Evolutionary conservation across 352 stramenopile species (phyloP), one percentile per base, ranked within the genome.

Genomic region (Phytopythium montanum): DNA sequence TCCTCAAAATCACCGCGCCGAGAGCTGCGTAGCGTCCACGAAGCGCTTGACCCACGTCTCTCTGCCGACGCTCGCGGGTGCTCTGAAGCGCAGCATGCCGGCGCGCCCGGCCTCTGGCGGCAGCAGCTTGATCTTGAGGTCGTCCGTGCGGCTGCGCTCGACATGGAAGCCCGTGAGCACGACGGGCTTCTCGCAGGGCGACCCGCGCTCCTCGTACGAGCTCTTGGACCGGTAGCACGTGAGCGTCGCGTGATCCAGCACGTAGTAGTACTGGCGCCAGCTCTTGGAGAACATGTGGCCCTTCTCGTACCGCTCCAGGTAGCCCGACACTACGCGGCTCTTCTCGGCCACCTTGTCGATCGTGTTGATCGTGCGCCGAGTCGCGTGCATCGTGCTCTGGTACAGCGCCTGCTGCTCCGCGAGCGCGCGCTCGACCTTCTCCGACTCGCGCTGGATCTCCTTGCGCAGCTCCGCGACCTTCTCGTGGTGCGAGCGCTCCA

Each of bases 31-130:
- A 7, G 82, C 82, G 23, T 92, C 79, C 31, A 76, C 71, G 50
- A 92, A 88, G 18, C 79, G 79, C 65, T 92, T 88, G 59, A 92
- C 84, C 82, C 82, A 92, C 38, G 72, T 77, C 59, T 92, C 82
- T 36, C 82, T 76, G 3, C 82, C 82, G 10, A 92, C 82, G 36
- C 79, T 92, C 28, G 81, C 79, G 23, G 82, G 82, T 31, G 82
- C 78, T 9, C 82, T 76, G 57, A 90, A 92, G 48, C 82, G 82
- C 60, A 88, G 73, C 78, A 88, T 88, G 16, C 53, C 53, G 64
- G 53, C 52, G 45, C 70, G 74, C 0, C 79, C 78, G 3, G 82
- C 74, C 56, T 88, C 79, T 12, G 82, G 79, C 14, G 82, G 77
- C 23, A 92, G 66, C 51, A 92, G 52, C 64, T 92, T 92, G 63